Percentiles rank a stretch among this genome's conserved stretches.
Evolutionary conservation across 2,329 filamentous ascomycete genomes (phyloP).

Genomic region (Colletotrichum cereale): DNA sequence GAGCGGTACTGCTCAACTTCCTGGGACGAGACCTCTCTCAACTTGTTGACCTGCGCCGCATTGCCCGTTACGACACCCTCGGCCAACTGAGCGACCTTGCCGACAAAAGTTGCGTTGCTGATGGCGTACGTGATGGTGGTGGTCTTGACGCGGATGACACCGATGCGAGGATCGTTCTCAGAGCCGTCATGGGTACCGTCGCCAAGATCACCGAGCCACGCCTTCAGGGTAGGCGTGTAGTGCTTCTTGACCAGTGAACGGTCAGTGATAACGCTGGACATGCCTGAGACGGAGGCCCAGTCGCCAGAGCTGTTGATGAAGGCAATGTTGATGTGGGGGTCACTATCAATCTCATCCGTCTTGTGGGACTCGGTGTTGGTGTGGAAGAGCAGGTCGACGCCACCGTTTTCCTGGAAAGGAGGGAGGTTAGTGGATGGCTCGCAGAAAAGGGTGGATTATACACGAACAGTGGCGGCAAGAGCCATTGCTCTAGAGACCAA

Average conservation of each 20-base stretch:
- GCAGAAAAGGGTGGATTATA: accelerated
- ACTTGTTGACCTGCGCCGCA: slow-evolving; percentile 77
- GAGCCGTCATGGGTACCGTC: slow-evolving; percentile 88
- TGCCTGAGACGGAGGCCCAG: slow-evolving; percentile 89
- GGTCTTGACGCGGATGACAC: slow-evolving; percentile 81
- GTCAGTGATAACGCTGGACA: slow-evolving; percentile 77
- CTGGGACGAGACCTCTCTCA: slow-evolving; percentile 77
- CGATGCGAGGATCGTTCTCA: slow-evolving; percentile 84
- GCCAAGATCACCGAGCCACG: slow-evolving; percentile 88
- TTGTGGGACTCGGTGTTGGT: slow-evolving; percentile 93
- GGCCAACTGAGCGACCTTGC: slow-evolving; percentile 76
- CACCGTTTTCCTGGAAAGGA: slow-evolving; percentile 74
- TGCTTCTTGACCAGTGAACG: slow-evolving; percentile 77
- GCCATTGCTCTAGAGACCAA: slow-evolving; percentile 90
- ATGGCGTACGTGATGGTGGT: slow-evolving; percentile 80
- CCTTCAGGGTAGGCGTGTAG: slow-evolving; percentile 80
- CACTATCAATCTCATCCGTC: slow-evolving; percentile 80
- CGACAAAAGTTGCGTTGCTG: slow-evolving; percentile 71
- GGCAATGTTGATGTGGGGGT: slow-evolving; percentile 83
- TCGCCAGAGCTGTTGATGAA: slow-evolving; percentile 83
- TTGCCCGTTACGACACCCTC: slow-evolving; percentile 82
- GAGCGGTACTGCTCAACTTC: slow-evolving; percentile 74
- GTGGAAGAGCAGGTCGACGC: slow-evolving; percentile 88
- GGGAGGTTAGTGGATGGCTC: slow-evolving; percentile 7
- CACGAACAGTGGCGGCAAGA: slow-evolving; percentile 76